Percentiles rank a stretch among this genome's conserved stretches.
Evolutionary conservation across 208 protist species (phyloP).

Genomic region (Leptomonas pyrrhocoris): DNA sequence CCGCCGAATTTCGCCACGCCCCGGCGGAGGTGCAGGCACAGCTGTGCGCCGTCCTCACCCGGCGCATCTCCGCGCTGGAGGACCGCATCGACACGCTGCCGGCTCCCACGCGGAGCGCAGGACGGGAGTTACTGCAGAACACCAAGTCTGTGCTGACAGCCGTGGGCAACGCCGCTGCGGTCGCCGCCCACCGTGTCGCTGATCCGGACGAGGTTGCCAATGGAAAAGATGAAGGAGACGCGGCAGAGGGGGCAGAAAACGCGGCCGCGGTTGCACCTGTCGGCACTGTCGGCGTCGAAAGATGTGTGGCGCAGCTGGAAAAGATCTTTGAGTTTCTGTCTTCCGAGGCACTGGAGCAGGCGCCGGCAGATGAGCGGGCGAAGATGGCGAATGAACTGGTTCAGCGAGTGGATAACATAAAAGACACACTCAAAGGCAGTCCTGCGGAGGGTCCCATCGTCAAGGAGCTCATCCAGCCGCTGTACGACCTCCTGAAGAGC

Average conservation of each 20-base stretch:
- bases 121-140: slow-evolving; percentile 20
- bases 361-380: slow-evolving; percentile 33
- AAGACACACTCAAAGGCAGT: slow-evolving; percentile 18
- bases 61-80: slow-evolving; percentile 18
- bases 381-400: slow-evolving; percentile 33
- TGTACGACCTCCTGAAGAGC: slow-evolving; percentile 51
- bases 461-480: slow-evolving; percentile 51
- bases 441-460: slow-evolving; percentile 24
- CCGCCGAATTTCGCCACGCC: slow-evolving; percentile 22
- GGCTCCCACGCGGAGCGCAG: slow-evolving; percentile 4
- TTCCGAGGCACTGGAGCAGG: slow-evolving; percentile 46
- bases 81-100: slow-evolving; percentile 16
- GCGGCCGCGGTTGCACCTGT: not conserved
- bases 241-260: not conserved
- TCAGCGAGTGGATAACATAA: slow-evolving; percentile 34
- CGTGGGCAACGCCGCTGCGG: slow-evolving; percentile 10
- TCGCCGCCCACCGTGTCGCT: not conserved
- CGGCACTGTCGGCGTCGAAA: slow-evolving; percentile 5
- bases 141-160: slow-evolving; percentile 10
- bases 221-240: not conserved
- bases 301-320: slow-evolving; percentile 32
- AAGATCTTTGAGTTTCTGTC: slow-evolving; percentile 41
- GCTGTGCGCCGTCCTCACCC: slow-evolving; percentile 17
- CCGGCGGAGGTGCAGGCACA: slow-evolving; percentile 13
- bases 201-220: not conserved